These are phyloP conservation scores for Ophiostoma angusticollis DNA, from an alignment of 2,329 filamentous ascomycete genomes.

Conservation along the genomic window DNA sequence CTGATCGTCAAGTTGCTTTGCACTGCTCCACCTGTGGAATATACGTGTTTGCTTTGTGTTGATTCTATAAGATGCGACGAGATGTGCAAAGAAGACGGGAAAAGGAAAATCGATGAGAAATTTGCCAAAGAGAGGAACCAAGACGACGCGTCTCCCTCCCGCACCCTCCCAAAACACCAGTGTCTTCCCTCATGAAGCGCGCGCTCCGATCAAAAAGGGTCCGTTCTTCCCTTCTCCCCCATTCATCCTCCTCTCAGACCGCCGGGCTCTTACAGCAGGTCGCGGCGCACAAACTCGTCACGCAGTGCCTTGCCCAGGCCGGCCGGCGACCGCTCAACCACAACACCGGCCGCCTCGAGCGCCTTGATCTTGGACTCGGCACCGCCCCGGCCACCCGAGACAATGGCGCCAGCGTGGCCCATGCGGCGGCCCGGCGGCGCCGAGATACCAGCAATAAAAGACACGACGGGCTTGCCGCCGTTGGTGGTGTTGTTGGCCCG, in stretches of 20 bases:
- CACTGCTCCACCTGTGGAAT: too few species aligned
- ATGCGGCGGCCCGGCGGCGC: slow-evolving; percentile 92
- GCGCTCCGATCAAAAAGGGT: slow-evolving; percentile 1
- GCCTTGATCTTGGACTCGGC: slow-evolving; percentile 97
- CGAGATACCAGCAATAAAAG: slow-evolving; percentile 97
- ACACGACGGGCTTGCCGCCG: slow-evolving; percentile 82
- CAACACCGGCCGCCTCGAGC: slow-evolving; percentile 82
- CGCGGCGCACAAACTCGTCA: slow-evolving; percentile 89
- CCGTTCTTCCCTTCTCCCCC: not conserved
- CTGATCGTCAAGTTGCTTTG: too few species aligned
- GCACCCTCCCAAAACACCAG: too few species aligned
- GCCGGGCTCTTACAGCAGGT: slow-evolving; percentile 59
- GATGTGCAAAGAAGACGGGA: not conserved
- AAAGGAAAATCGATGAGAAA: too few species aligned
- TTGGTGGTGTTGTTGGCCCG: slow-evolving; percentile 81
- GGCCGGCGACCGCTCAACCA: slow-evolving; percentile 92
- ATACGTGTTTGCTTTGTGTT: slow-evolving; percentile 4
- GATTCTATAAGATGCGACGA: slow-evolving; percentile 4
- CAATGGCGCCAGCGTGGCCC: slow-evolving; percentile 97
- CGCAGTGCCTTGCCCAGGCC: slow-evolving; percentile 85
- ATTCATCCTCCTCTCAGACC: not conserved
- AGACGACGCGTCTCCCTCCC: too few species aligned
- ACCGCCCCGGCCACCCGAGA: slow-evolving; percentile 92
- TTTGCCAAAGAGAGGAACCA: too few species aligned
- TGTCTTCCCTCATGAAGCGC: not conserved